Evolutionary conservation across 495 filamentous ascomycete genomes (phyloP), one percentile per base, ranked within the genome.

Genomic region (Aspergillus hancockii): DNA sequence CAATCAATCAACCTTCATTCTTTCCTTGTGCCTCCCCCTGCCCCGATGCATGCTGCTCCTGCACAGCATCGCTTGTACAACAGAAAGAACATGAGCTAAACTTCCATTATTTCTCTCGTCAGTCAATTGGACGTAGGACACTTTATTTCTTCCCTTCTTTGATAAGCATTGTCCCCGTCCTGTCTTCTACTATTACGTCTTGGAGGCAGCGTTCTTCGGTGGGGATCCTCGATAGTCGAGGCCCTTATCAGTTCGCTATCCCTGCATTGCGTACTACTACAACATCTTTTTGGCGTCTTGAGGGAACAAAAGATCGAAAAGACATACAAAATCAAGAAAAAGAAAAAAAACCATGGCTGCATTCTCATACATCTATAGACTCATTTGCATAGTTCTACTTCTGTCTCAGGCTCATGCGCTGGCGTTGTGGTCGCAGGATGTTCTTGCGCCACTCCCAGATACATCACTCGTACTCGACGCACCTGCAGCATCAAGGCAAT

Each of bases 341-440:
- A 45, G 3, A 25, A 28, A 38, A 38, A 47, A 31, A 56, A 64
- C 50, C 45, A 59, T 63, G 40, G 57, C 52, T 7, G 18, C 57
- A 53, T 45, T 55, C 23, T 52, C 63, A 34, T 62, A 55, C 60
- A 56, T 57, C 41, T 50, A 53, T 55, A 58, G 53, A 38, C 55
- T 67, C 40, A 50, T 75, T 45, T 63, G 52, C 16, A 54, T 76
- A 59, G 54, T 65, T 60, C 22, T 62, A 34, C 43, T 70, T 49
- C 52, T 58, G 23, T 36, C 38, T 31, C 55, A 38, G 59, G 59
- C 63, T 55, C 66, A 73, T 68, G 68, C 71, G 62, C 69, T 72
- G 65, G 67, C 66, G 55, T 62, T 67, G 57, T 61, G 55, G 40
- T 60, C 62, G 30, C 75, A 75, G 55, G 65, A 66, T 36, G 57